phyloP scores from a whole-genome alignment of 768 basidiomycete genomes.

The Pulveroboletus sp. region DNA sequence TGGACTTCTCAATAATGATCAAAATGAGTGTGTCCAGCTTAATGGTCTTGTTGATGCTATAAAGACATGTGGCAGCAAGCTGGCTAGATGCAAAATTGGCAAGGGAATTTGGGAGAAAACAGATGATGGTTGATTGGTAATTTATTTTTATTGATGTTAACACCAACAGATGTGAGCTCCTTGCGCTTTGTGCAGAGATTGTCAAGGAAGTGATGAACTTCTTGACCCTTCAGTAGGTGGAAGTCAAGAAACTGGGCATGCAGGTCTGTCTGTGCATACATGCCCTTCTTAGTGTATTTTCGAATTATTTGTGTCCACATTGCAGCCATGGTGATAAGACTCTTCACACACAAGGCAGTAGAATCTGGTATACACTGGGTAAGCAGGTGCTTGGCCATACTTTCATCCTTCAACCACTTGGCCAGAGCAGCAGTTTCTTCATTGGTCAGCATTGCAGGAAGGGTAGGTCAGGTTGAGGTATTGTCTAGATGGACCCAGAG shows the following conservation, averaged over 20 bases:
- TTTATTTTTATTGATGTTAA: not conserved
- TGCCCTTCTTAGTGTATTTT: not conserved
- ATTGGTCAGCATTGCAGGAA: too few relatives aligned
- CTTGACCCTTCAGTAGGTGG: not conserved
- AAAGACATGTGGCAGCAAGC: not conserved
- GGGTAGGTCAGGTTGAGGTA: too few relatives aligned
- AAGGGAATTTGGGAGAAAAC: not conserved
- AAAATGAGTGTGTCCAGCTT: too few relatives aligned
- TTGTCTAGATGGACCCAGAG: too few relatives aligned
- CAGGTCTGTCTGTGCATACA: not conserved
- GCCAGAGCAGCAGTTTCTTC: too few relatives aligned
- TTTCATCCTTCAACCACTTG: slow-evolving; percentile 17
- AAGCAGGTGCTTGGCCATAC: not conserved
- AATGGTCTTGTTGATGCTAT: rapidly evolving
- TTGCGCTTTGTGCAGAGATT: not conserved
- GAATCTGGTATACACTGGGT: not conserved
- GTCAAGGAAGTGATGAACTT: not conserved
- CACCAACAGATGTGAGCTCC: not conserved
- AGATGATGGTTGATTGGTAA: not conserved
- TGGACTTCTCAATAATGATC: not conserved
- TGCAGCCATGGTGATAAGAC: not conserved
- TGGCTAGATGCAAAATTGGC: not conserved
- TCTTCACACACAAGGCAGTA: not conserved
- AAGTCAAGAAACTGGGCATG: not conserved
- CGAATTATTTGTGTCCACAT: not conserved